phyloP scores from a whole-genome alignment of 2,329 filamentous ascomycete species.

The Emydomyces testavorans region DNA sequence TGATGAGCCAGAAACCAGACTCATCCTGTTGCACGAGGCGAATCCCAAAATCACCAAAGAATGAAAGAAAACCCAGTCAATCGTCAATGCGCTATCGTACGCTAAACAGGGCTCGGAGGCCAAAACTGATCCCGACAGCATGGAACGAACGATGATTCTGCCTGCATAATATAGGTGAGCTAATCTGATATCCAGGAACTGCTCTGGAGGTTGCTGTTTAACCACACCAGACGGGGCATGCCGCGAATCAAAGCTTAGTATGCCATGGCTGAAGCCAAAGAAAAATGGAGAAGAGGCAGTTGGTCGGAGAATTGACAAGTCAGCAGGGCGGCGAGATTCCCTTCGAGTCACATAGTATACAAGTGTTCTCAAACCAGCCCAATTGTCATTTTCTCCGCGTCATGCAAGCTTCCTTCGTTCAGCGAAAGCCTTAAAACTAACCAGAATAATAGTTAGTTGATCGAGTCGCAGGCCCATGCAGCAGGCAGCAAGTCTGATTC shows the following conservation, averaged over 20 bases:
- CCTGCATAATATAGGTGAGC: conserved; percentile 10
- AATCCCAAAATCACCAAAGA: conserved; percentile 6
- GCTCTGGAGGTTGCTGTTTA: conserved; percentile 7
- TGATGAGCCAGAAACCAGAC: conserved; percentile 9
- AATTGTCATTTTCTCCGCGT: conserved; percentile 1
- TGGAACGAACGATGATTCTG: conserved; percentile 11
- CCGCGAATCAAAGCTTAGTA: conserved; percentile 8
- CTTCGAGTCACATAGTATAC: neutral
- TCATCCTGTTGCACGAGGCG: conserved; percentile 8
- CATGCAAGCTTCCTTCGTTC: conserved; percentile 7
- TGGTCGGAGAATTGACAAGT: conserved; percentile 10
- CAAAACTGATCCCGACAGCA: conserved; percentile 6
- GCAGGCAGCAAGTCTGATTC: neutral
- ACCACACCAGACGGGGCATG: neutral
- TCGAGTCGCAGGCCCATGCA: neutral
- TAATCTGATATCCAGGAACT: conserved; percentile 10
- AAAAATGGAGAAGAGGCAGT: neutral
- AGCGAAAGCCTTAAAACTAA: neutral
- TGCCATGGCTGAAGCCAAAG: neutral
- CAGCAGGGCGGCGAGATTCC: neutral
- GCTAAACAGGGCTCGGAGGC: conserved; percentile 1
- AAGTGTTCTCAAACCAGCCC: conserved; percentile 2
- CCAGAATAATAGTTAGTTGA: neutral
- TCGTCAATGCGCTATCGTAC: conserved; percentile 7
- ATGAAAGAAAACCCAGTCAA: conserved; percentile 9